Conservation (phyloP, 108 stramenopile genomes). For the Nitzschia sp. region DNA sequence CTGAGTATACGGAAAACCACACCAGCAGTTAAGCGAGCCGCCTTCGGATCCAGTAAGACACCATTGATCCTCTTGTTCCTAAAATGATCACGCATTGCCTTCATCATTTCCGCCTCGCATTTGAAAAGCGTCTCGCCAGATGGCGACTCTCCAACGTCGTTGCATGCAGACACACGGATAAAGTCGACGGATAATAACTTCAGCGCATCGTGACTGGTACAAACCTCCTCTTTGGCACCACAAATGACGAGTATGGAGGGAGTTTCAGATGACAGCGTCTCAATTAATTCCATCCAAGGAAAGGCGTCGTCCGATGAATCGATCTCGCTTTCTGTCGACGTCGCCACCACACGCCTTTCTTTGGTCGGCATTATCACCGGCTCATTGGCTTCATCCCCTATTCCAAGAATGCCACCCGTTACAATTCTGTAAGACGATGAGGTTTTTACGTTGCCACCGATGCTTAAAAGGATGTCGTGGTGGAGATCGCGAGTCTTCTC, state of each 20-base stretch:
- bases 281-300: not conserved
- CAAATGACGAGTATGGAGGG: not conserved
- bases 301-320: not conserved
- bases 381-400: not conserved
- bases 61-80: constrained; percentile 10
- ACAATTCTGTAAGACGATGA: constrained; percentile 64
- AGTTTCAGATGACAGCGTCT: not conserved
- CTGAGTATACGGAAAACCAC: constrained; percentile 10
- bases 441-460: not conserved
- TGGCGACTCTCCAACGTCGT: constrained; percentile 3
- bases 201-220: not conserved
- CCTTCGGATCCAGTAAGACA: constrained; percentile 1
- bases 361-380: not conserved
- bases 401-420: constrained; percentile 48
- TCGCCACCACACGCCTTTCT: not conserved
- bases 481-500: not conserved
- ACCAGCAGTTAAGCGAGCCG: constrained; percentile 7
- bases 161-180: constrained; percentile 4
- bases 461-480: not conserved
- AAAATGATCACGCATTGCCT: not conserved
- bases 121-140: not conserved
- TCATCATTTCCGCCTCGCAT: not conserved
- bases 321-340: not conserved
- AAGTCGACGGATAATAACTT: not conserved
- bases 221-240: not conserved